phyloP scores from a whole-genome alignment of 257 asterid species.

The Striga asiatica region DNA sequence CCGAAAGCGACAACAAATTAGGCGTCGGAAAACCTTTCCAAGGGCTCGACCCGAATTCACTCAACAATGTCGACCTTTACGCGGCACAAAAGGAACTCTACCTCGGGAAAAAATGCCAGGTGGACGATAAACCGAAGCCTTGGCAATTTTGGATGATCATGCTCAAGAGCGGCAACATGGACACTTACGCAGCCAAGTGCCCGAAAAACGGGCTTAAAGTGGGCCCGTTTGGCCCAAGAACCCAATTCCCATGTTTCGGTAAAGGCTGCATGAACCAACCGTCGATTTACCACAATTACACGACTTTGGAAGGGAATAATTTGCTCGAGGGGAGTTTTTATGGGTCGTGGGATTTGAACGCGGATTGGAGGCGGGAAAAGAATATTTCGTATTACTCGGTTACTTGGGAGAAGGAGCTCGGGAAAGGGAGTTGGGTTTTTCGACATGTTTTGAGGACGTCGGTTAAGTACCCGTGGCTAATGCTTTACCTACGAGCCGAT shows the following conservation, averaged over 20 bases:
- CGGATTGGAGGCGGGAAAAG: conserved; percentile 8
- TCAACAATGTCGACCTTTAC: conserved; percentile 34
- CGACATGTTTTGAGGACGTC: conserved; percentile 64
- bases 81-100: conserved; percentile 62
- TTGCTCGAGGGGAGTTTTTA: conserved; percentile 54
- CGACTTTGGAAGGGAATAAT: conserved; percentile 35
- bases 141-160: conserved; percentile 96
- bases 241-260: conserved; percentile 62
- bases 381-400: conserved; percentile 41
- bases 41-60: conserved; percentile 31
- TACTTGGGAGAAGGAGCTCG: conserved; percentile 66
- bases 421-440: conserved; percentile 69
- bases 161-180: conserved; percentile 85
- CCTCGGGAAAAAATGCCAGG: conserved; percentile 61
- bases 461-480: conserved; percentile 71
- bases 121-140: conserved; percentile 49
- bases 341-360: conserved; percentile 61
- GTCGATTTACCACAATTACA: conserved; percentile 58
- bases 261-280: conserved; percentile 80
- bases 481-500: conserved; percentile 81
- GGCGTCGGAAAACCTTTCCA: conserved; percentile 44
- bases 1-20: conserved; percentile 50
- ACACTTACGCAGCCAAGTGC: conserved; percentile 60
- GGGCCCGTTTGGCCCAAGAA: not conserved
- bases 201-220: conserved; percentile 45